Conservation (phyloP, 768 basidiomycete genomes). For the Kwoniella europaea region DNA sequence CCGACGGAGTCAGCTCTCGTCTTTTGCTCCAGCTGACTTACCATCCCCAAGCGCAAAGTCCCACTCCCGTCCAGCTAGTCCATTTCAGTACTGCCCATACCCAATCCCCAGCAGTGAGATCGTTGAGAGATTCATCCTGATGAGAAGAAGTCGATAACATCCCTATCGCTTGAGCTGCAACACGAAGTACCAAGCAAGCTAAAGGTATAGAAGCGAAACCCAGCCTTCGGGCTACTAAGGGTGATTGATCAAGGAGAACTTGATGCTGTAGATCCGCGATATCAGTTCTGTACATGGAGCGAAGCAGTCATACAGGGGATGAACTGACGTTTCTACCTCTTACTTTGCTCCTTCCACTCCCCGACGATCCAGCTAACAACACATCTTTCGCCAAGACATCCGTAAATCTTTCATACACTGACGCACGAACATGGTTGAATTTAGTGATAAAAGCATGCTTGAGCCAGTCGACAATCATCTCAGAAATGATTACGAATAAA, state of each 20-base stretch:
- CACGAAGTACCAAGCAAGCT: slow-evolving; percentile 69
- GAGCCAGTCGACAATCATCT: slow-evolving; percentile 96
- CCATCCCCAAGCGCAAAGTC: slow-evolving; percentile 74
- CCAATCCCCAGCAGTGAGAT: slow-evolving; percentile 28
- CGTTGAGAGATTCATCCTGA: slow-evolving; percentile 25
- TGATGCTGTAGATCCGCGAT: slow-evolving; percentile 65
- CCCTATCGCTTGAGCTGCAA: slow-evolving; percentile 59
- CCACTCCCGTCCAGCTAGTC: slow-evolving; percentile 42
- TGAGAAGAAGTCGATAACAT: slow-evolving; percentile 55
- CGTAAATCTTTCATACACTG: slow-evolving; percentile 90
- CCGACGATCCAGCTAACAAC: slow-evolving; percentile 62
- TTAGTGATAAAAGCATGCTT: slow-evolving; percentile 99
- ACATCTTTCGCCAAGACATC: slow-evolving; percentile 95
- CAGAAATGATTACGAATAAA: slow-evolving; percentile 83
- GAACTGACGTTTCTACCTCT: slow-evolving; percentile 64
- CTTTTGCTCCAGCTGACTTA: slow-evolving; percentile 58
- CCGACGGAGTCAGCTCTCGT: neutral
- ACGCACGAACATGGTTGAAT: slow-evolving; percentile 96
- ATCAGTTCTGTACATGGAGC: neutral
- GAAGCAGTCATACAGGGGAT: neutral
- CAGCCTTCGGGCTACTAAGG: slow-evolving; percentile 86
- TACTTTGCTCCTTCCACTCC: slow-evolving; percentile 18
- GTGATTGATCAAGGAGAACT: slow-evolving; percentile 88
- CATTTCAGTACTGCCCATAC: slow-evolving; percentile 64
- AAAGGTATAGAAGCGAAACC: slow-evolving; percentile 93